phyloP scores from a whole-genome alignment of 352 stramenopile genomes.

The Globisporangium takayamanum region DNA sequence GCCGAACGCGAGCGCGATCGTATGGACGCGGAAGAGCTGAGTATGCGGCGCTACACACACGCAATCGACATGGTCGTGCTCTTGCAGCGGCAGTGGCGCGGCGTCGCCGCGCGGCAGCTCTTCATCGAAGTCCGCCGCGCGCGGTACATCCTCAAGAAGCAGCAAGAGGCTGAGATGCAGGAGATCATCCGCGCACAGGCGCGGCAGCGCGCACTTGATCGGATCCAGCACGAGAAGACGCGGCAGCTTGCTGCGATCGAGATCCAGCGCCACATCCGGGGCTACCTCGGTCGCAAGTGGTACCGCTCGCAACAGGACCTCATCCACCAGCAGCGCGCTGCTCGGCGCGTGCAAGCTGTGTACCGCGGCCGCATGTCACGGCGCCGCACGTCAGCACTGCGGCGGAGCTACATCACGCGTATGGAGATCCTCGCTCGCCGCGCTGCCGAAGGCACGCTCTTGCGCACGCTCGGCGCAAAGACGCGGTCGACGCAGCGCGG shows the following conservation, averaged over 20 bases:
- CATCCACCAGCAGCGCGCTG: conserved; percentile 39
- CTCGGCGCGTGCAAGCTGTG: conserved; percentile 50
- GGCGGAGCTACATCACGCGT: conserved; percentile 64
- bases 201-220: conserved; percentile 40
- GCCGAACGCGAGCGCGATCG: conserved; percentile 57
- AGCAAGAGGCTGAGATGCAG: conserved; percentile 61
- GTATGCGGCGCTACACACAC: conserved; percentile 35
- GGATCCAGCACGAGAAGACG: conserved; percentile 31
- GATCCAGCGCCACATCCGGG: conserved; percentile 66
- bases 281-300: conserved; percentile 41
- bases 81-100: conserved; percentile 67
- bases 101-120: conserved; percentile 53
- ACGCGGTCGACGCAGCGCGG: conserved; percentile 53
- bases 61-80: conserved; percentile 53
- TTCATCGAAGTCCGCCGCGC: conserved; percentile 55
- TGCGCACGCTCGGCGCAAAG: conserved; percentile 51
- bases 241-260: conserved; percentile 48
- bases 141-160: conserved; percentile 49
- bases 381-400: conserved; percentile 49
- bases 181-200: conserved; percentile 55
- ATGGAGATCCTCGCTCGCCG: conserved; percentile 67
- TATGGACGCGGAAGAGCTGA: conserved; percentile 40
- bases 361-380: conserved; percentile 69
- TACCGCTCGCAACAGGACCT: conserved; percentile 55
- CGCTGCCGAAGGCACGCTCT: conserved; percentile 50